Conservation (phyloP, 2,329 filamentous ascomycete species). For the Colletotrichum sansevieriae region DNA sequence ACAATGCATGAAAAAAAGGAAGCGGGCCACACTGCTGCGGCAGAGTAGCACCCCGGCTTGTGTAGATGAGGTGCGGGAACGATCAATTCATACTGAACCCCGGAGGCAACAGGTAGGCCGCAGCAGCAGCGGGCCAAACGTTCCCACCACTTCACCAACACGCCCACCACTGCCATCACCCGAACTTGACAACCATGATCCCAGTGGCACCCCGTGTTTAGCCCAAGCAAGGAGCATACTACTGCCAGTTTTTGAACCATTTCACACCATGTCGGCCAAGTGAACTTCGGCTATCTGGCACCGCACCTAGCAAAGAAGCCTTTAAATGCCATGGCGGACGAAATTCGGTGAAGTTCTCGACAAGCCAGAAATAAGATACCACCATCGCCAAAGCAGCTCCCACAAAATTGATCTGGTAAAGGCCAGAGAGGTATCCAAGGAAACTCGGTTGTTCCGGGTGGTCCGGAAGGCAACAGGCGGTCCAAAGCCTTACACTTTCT, state of each 20-base stretch:
- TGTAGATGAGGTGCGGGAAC: slow-evolving; percentile 39
- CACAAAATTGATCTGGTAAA: too few relatives aligned
- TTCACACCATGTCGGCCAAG: too few relatives aligned
- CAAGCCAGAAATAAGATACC: too few relatives aligned
- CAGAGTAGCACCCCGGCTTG: slow-evolving; percentile 32
- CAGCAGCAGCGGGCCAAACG: slow-evolving; percentile 8
- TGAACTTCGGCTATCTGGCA: too few relatives aligned
- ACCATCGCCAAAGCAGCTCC: too few relatives aligned
- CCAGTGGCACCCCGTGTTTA: not conserved
- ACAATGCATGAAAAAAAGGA: slow-evolving; percentile 34
- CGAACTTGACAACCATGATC: slow-evolving; percentile 38
- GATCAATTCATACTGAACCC: slow-evolving; percentile 31
- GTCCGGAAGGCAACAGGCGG: not conserved
- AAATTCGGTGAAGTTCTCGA: too few relatives aligned
- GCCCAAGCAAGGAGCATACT: not conserved
- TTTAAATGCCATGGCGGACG: too few relatives aligned
- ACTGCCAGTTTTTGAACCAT: not conserved
- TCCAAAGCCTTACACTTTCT: not conserved
- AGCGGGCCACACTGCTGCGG: slow-evolving; percentile 34
- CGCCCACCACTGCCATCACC: slow-evolving; percentile 24
- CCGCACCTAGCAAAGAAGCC: too few relatives aligned
- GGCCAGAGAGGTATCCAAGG: too few relatives aligned
- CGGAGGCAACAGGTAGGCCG: slow-evolving; percentile 3
- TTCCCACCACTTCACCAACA: slow-evolving; percentile 26
- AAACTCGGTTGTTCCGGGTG: not conserved